Evolutionary conservation across 345 rosid species (phyloP), one percentile per base, ranked within the genome.

Genomic region (Gynandropsis gynandra): DNA sequence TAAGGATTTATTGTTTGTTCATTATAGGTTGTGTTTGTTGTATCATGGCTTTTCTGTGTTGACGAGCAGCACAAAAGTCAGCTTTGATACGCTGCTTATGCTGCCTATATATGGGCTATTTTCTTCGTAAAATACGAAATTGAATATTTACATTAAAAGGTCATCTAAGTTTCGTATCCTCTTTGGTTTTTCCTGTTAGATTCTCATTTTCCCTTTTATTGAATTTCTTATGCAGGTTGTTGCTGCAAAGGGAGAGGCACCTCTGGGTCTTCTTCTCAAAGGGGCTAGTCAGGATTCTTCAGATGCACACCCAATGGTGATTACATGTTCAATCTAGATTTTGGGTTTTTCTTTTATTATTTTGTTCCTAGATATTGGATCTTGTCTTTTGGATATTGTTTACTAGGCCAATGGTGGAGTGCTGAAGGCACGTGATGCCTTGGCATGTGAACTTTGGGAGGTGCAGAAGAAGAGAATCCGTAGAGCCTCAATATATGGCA

Each of bases 371-470:
- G 31, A 38, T 35, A 14, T 54, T 16, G 35, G 33, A 46, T 12
- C 20, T 14, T 45, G 27, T 33, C 36, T n/a, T n/a, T n/a, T n/a
- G n/a, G n/a, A n/a, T n/a, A n/a, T n/a, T n/a, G n/a, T n/a, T n/a
- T n/a, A n/a, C 66, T 59, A 92, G 98, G 83, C 77, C 46, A 79
- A 73, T 74, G 97, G 97, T 65, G 81, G 87, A 50, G 62, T 31
- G 51, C 84, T 87, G 35, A 83, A 74, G 74, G 94, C 90, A 58
- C 82, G 82, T 63, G 98, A 92, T 72, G 90, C 98, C 40, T 76
- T 92, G 61, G 78, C 97, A 52, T 88, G 98, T 54, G 98, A 92
- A 66, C 86, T 85, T 43, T 92, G 98, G 97, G 90, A 73, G 43
- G 63, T 54, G 47, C 87, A 85, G 81, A 89, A 69, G 72, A 80